phyloP scores from a whole-genome alignment of 2,329 filamentous ascomycete species.

The Fusarium floridanum region DNA sequence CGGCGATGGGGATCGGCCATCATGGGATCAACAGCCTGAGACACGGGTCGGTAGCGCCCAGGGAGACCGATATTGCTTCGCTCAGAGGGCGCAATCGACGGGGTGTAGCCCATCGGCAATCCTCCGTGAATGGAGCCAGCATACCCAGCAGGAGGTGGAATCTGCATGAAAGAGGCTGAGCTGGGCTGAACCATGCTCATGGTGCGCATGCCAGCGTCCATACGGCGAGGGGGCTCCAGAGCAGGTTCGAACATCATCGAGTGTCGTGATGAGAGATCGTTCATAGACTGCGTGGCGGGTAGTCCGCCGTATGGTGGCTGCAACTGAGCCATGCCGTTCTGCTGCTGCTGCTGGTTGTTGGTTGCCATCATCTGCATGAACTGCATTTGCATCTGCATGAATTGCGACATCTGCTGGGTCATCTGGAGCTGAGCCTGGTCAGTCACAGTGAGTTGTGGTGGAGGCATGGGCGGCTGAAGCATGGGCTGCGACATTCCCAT shows the following conservation, averaged over 20 bases:
- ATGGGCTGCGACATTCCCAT: constrained; percentile 48
- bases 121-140: constrained; percentile 48
- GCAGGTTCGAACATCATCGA: constrained; percentile 63
- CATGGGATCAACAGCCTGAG: constrained; percentile 64
- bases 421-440: constrained; percentile 85
- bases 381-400: constrained; percentile 96
- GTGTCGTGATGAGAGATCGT: constrained; percentile 58
- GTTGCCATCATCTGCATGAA: constrained; percentile 86
- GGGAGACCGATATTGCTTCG: constrained; percentile 94
- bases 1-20: constrained; percentile 49
- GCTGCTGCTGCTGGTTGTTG: constrained; percentile 49
- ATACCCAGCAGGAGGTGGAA: constrained; percentile 49
- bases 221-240: constrained; percentile 57
- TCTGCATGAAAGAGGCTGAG: constrained; percentile 68
- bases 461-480: constrained; percentile 54
- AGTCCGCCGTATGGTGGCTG: constrained; percentile 46
- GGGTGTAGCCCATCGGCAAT: constrained; percentile 75
- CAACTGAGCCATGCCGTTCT: constrained; percentile 41
- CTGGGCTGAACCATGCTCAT: constrained; percentile 88
- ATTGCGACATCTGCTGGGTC: constrained; percentile 85
- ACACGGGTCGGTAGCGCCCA: constrained; percentile 90
- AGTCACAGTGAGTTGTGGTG: constrained; percentile 65
- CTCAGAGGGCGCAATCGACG: constrained; percentile 95
- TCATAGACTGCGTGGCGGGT: constrained; percentile 56
- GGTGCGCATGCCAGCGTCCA: constrained; percentile 69